These are phyloP conservation scores for Haplosporangium gracile DNA, from an alignment of 192 early-diverging fungal species.

Conservation along the genomic window DNA sequence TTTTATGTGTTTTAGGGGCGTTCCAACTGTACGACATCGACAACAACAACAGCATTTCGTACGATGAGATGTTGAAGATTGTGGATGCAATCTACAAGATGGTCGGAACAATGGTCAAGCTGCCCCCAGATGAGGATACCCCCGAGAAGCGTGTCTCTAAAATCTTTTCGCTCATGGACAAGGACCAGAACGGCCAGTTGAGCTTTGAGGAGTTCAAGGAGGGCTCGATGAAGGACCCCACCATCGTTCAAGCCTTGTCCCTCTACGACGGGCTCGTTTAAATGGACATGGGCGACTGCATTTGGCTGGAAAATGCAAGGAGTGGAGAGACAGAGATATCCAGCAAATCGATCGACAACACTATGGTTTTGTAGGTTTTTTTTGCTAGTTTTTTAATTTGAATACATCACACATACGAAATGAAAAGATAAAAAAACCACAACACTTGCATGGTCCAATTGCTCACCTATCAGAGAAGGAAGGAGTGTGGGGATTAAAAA, in stretches of 20 bases:
- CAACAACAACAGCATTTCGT: conserved; percentile 87
- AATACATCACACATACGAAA: not conserved
- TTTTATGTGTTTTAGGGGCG: conserved; percentile 61
- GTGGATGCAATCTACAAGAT: conserved; percentile 94
- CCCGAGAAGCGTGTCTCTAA: conserved; percentile 91
- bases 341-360: not conserved
- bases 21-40: conserved; percentile 93
- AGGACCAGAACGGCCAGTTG: conserved; percentile 80
- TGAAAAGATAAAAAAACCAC: not conserved
- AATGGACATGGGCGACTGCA: not conserved
- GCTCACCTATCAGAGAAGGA: no score
- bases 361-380: not conserved
- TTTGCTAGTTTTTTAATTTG: not conserved
- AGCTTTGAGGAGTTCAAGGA: conserved; percentile 88
- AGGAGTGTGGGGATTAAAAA: no score
- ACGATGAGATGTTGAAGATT: conserved; percentile 88
- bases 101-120: conserved; percentile 90
- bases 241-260: conserved; percentile 86
- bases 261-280: conserved; percentile 90
- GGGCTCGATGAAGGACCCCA: conserved; percentile 86
- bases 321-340: not conserved
- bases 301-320: not conserved
- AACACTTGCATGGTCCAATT: no score
- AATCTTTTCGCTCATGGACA: conserved; percentile 89
- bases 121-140: conserved; percentile 91